phyloP scores from a whole-genome alignment of 257 asterid species.

The Osmanthus fragrans region DNA sequence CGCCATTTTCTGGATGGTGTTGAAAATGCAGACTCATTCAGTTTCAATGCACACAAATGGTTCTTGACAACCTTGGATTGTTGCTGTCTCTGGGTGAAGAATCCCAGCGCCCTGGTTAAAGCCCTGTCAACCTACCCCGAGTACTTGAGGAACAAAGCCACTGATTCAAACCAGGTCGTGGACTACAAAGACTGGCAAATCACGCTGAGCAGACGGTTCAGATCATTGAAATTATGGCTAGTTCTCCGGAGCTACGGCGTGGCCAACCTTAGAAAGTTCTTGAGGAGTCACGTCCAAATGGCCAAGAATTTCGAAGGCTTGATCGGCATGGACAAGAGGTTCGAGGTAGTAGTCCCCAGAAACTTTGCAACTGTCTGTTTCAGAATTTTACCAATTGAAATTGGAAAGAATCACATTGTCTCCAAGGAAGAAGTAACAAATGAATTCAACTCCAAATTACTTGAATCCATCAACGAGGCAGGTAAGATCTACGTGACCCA shows the following conservation, averaged over 20 bases:
- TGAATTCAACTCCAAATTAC: constrained; percentile 44
- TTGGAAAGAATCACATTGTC: constrained; percentile 24
- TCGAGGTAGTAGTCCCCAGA: constrained; percentile 70
- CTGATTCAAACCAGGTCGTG: constrained; percentile 61
- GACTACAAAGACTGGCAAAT: constrained; percentile 90
- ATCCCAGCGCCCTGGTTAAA: constrained; percentile 53
- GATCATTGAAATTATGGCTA: constrained; percentile 72
- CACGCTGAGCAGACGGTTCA: constrained; percentile 68
- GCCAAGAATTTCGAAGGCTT: constrained; percentile 69
- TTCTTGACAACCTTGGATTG: constrained; percentile 68
- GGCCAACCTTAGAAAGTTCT: constrained; percentile 52
- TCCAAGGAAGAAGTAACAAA: constrained; percentile 45
- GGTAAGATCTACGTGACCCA: constrained; percentile 71
- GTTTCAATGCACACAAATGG: constrained; percentile 86
- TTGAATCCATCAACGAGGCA: constrained; percentile 57
- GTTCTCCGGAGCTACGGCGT: constrained; percentile 73
- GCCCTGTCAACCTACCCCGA: constrained; percentile 71
- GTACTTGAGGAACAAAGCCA: constrained; percentile 58
- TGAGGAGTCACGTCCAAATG: constrained; percentile 61
- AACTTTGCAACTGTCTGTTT: constrained; percentile 75
- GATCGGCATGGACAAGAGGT: constrained; percentile 63
- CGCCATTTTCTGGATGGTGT: constrained; percentile 69
- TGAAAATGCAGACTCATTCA: constrained; percentile 64
- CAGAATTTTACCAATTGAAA: constrained; percentile 46
- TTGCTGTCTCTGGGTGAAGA: constrained; percentile 82